Base-by-base conservation (phyloP, 139 green algal species). In the Choricystis sp. region DNA sequence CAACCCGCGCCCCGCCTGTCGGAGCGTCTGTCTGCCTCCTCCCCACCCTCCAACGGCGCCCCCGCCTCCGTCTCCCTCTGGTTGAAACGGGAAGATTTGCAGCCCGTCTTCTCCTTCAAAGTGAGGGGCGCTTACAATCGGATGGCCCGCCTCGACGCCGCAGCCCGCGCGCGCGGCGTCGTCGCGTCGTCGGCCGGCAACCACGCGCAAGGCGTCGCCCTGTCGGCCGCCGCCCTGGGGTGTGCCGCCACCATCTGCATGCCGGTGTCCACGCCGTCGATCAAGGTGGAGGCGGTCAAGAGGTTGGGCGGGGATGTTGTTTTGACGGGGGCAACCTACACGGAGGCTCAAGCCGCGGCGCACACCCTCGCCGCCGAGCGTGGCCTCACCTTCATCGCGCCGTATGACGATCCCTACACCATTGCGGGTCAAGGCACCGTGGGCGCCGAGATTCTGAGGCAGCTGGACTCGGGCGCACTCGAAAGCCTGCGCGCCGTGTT, bases 71-170 rank as follows among this genome's bases (percentile, higher is more conserved):
- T n/a, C n/a, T 62, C 94, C 19, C 71, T 94, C 56, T 26, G 66
- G 26, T 75, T 99, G 21, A 99, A 99, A 79, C 69, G 93, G 23
- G 93, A 98, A 69, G 92, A 99, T 76, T 30, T 94, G 75, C 91
- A 98, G 74, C 83, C 84, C 4, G 89, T 95, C 29, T 95, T 96
- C 75, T 90, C 78, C 0, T 97, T 97, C 83, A 97, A 97, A 81
- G 75, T 96, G 62, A 74, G 91, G 1, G 89, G 89, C 14, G 88
- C 81, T 19, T 94, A 87, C 79, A 94, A 94, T 76, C 88, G 89
- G 73, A 96, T 96, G 88, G 83, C 86, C 29, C 78, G 79, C 62
- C 74, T 96, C 31, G 76, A 73, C 0, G 30, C 63, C 2, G 83
- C 95, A 70, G 71, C 82, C 61, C 70, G 86, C 14, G 71, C 66